Conservation (phyloP, 2,329 filamentous ascomycete genomes). For the Pseudocercospora ulei region DNA sequence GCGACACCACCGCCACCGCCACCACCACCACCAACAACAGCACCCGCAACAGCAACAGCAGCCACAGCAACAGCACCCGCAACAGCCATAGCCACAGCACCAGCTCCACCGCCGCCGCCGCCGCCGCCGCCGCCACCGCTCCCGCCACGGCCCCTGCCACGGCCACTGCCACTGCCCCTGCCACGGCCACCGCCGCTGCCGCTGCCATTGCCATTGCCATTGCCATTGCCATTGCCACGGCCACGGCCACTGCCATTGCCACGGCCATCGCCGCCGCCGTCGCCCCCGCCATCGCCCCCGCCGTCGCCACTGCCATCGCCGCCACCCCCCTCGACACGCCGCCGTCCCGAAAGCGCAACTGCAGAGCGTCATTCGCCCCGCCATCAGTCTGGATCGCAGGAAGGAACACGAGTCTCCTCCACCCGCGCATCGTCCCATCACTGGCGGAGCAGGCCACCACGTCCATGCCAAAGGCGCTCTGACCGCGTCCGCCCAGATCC, state of each 20-base stretch:
- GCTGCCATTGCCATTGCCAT: background rate
- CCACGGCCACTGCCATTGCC: background rate
- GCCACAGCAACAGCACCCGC: too few relatives aligned
- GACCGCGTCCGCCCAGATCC: conserved; percentile 37
- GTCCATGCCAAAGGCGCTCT: conserved; percentile 25
- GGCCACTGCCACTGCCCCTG: background rate
- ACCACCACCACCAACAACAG: too few relatives aligned
- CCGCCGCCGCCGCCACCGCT: conserved; percentile 1
- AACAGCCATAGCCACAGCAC: background rate
- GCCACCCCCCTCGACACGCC: too few relatives aligned
- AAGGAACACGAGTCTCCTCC: conserved; percentile 20
- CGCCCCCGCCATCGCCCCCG: too few relatives aligned
- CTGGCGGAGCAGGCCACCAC: conserved; percentile 25
- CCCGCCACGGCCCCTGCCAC: background rate
- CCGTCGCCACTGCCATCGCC: too few relatives aligned
- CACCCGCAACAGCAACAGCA: too few relatives aligned
- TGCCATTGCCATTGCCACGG: too few relatives aligned
- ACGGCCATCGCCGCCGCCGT: too few relatives aligned
- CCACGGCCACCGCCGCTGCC: background rate
- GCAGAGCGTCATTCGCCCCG: conserved; percentile 3
- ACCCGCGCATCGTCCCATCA: conserved; percentile 15
- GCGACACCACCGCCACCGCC: too few relatives aligned
- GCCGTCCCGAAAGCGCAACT: too few relatives aligned
- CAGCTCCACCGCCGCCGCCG: background rate
- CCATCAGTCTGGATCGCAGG: conserved; percentile 22